Percentiles rank a stretch among this genome's conserved stretches.
These are phyloP conservation scores for Puccinia novopanici DNA, from an alignment of 1,284 basidiomycete species.

Conservation along the genomic window DNA sequence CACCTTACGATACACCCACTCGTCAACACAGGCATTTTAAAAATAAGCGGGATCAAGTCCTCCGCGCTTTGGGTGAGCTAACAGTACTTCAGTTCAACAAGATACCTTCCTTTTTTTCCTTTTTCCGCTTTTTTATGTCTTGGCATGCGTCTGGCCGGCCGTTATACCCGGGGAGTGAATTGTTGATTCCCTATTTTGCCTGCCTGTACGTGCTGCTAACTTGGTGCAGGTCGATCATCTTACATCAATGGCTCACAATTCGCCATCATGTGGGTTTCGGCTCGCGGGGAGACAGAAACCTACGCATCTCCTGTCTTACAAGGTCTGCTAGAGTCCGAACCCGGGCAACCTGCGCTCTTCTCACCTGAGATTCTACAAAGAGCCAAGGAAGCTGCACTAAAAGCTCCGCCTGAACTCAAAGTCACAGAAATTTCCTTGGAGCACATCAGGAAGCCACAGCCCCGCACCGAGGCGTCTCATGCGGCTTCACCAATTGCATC, in stretches of 20 bases:
- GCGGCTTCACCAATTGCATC: not conserved
- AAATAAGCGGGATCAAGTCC: slow-evolving; percentile 64
- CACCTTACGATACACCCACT: slow-evolving; percentile 62
- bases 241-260: slow-evolving; percentile 65
- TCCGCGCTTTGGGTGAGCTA: slow-evolving; percentile 57
- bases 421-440: slow-evolving; percentile 35
- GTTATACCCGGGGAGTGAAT: slow-evolving; percentile 54
- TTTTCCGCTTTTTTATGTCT: not conserved
- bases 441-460: slow-evolving; percentile 32
- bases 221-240: slow-evolving; percentile 56
- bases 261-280: slow-evolving; percentile 64
- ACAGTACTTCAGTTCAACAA: not conserved
- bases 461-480: not conserved
- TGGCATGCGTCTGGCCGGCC: not conserved
- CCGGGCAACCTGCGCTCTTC: slow-evolving; percentile 45
- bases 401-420: slow-evolving; percentile 47
- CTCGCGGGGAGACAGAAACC: slow-evolving; percentile 64
- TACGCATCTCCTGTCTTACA: slow-evolving; percentile 62
- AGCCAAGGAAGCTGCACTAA: slow-evolving; percentile 51
- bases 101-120: not conserved
- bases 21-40: slow-evolving; percentile 62
- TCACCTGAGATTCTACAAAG: slow-evolving; percentile 51
- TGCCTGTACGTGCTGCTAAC: not conserved
- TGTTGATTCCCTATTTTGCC: not conserved
- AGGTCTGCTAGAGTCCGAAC: slow-evolving; percentile 30